Conservation (phyloP, 1,284 basidiomycete genomes). For the Golubevia sp. region DNA sequence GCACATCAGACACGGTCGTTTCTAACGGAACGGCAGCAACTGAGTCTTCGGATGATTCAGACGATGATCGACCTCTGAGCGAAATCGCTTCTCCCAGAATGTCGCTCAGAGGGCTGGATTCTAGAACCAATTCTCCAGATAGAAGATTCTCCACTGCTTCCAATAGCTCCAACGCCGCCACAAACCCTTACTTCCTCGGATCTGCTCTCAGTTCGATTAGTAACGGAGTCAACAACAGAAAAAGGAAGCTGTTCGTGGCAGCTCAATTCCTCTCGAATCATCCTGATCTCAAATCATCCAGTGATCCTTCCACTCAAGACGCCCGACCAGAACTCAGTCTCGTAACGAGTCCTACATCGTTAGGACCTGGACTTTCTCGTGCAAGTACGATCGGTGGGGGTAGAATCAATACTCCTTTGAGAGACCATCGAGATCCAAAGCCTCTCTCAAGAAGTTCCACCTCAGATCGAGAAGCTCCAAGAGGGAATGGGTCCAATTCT, state of each 20-base stretch:
- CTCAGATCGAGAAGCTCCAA: too few species aligned
- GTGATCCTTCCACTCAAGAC: not conserved
- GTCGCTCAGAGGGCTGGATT: not conserved
- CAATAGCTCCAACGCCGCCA: too few species aligned
- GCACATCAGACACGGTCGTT: not conserved
- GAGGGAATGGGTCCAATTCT: too few species aligned
- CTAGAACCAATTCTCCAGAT: not conserved
- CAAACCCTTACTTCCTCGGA: too few species aligned
- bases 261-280: not conserved
- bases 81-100: not conserved
- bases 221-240: not conserved
- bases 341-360: not conserved
- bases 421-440: not conserved
- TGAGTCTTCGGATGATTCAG: not conserved
- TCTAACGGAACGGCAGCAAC: not conserved
- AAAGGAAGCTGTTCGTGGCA: not conserved
- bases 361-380: not conserved
- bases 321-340: not conserved
- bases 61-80: not conserved
- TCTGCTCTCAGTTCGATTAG: not conserved
- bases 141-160: not conserved
- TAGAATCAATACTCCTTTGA: not conserved
- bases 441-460: not conserved
- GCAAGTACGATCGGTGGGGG: not conserved
- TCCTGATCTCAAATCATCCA: not conserved